Evolutionary conservation across 2,329 filamentous ascomycete species (phyloP).

Genomic region (Alternaria longipes): DNA sequence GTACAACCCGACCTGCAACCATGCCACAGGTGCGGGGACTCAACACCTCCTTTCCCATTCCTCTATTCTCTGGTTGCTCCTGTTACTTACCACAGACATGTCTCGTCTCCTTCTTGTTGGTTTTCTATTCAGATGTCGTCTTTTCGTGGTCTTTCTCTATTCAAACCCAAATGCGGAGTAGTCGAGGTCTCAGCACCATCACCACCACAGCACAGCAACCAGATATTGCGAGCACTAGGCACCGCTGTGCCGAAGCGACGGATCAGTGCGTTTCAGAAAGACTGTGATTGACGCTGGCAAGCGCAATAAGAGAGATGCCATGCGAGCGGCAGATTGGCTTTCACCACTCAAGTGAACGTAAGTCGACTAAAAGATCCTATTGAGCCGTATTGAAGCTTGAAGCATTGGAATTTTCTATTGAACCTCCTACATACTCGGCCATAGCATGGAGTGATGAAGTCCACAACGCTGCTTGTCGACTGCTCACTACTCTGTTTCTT

Average conservation of each 20-base stretch:
- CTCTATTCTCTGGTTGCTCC: background rate
- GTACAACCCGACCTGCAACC: conserved; percentile 10
- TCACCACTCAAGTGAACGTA: conserved; percentile 22
- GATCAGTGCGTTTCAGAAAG: conserved; percentile 15
- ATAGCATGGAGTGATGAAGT: background rate
- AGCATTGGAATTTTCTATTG: conserved; percentile 22
- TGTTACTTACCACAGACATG: conserved; percentile 18
- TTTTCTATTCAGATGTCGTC: conserved; percentile 35
- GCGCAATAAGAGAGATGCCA: background rate
- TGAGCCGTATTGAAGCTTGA: conserved; percentile 37
- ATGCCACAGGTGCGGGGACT: background rate
- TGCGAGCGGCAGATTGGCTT: conserved; percentile 16
- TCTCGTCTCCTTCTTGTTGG: conserved; percentile 15
- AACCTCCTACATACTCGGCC: background rate
- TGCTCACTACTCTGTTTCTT: background rate
- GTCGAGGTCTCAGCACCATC: conserved; percentile 26
- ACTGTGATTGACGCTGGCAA: conserved; percentile 10
- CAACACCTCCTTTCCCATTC: background rate
- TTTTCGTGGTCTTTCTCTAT: conserved; percentile 34
- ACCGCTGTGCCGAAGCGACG: conserved; percentile 8
- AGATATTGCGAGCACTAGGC: conserved; percentile 1
- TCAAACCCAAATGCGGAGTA: conserved; percentile 44
- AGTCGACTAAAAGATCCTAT: conserved; percentile 28
- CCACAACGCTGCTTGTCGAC: background rate
- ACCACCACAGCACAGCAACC: conserved; percentile 15